Percentiles rank a stretch among this genome's conserved stretches.
Evolutionary conservation across 495 filamentous ascomycete species (phyloP).

Genomic region (Cudoniella acicularis): DNA sequence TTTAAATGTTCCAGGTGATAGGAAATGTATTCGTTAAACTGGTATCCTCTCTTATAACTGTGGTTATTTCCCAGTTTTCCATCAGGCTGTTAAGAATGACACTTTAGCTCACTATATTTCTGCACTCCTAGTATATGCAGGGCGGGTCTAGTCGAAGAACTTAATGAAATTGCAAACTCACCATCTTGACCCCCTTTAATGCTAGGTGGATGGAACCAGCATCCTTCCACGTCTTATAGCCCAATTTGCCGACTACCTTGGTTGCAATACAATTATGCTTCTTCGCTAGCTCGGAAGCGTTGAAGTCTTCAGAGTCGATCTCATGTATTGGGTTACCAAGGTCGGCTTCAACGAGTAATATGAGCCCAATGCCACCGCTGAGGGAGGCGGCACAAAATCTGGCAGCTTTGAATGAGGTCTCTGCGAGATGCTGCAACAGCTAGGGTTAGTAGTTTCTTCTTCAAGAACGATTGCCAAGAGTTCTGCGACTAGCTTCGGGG

Average conservation of each 20-base stretch:
- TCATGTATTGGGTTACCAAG: slow-evolving; percentile 68
- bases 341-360: slow-evolving; percentile 77
- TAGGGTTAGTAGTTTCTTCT: no score
- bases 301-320: slow-evolving; percentile 46
- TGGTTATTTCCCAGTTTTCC: no score
- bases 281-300: slow-evolving; percentile 61
- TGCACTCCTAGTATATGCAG: no score
- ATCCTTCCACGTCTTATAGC: slow-evolving; percentile 78
- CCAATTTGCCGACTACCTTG: slow-evolving; percentile 45
- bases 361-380: slow-evolving; percentile 47
- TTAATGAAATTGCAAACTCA: slow-evolving; percentile 22
- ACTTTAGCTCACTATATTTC: no score
- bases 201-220: slow-evolving; percentile 57
- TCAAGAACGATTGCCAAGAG: no score
- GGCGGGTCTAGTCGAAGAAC: background rate
- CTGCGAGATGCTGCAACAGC: slow-evolving; percentile 89
- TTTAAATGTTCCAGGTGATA: slow-evolving; percentile 78
- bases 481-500: no score
- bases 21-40: slow-evolving; percentile 72
- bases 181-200: slow-evolving; percentile 64
- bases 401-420: slow-evolving; percentile 74
- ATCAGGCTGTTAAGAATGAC: slow-evolving; percentile 41
- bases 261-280: slow-evolving; percentile 49
- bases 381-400: slow-evolving; percentile 60
- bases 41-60: slow-evolving; percentile 35